These are phyloP conservation scores for Fallopia convolvulus DNA, from an alignment of 148 eudicot genomes.

Conservation along the genomic window DNA sequence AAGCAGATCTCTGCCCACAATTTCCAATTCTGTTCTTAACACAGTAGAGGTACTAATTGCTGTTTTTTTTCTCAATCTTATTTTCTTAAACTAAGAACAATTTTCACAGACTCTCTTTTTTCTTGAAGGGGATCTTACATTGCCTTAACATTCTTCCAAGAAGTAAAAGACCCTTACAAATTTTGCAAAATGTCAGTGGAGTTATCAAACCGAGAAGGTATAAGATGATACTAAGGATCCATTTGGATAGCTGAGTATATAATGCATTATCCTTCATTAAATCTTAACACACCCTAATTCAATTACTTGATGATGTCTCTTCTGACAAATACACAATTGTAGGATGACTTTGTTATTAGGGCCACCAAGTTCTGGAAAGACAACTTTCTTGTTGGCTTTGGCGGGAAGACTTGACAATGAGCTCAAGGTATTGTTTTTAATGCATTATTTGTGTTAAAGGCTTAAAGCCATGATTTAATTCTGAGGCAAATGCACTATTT, in stretches of 20 bases:
- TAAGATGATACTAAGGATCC: neutral
- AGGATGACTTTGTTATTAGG: slow-evolving; percentile 58
- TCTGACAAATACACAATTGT: neutral
- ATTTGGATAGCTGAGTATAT: too few relatives aligned
- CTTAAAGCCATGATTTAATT: neutral
- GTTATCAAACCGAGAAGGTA: slow-evolving; percentile 33
- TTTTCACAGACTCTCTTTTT: neutral
- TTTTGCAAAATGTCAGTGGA: slow-evolving; percentile 35
- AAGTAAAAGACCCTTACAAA: slow-evolving; percentile 26
- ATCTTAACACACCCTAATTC: neutral
- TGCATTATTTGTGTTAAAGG: neutral
- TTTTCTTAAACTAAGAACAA: neutral
- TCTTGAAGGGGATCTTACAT: slow-evolving; percentile 24
- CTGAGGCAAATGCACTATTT: neutral
- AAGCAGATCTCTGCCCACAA: slow-evolving; percentile 38
- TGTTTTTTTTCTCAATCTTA: neutral
- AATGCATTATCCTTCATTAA: too few relatives aligned
- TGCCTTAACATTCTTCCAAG: slow-evolving; percentile 26
- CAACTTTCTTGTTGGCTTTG: slow-evolving; percentile 52
- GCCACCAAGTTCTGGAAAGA: slow-evolving; percentile 72
- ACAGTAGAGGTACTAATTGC: slow-evolving; percentile 26
- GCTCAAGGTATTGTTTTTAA: slow-evolving; percentile 21
- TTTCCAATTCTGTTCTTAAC: slow-evolving; percentile 26
- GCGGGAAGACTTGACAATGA: slow-evolving; percentile 45
- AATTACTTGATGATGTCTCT: neutral